Evolutionary conservation across 2,329 filamentous ascomycete species (phyloP), one percentile per base, ranked within the genome.

Genomic region (Aspergillus niger): DNA sequence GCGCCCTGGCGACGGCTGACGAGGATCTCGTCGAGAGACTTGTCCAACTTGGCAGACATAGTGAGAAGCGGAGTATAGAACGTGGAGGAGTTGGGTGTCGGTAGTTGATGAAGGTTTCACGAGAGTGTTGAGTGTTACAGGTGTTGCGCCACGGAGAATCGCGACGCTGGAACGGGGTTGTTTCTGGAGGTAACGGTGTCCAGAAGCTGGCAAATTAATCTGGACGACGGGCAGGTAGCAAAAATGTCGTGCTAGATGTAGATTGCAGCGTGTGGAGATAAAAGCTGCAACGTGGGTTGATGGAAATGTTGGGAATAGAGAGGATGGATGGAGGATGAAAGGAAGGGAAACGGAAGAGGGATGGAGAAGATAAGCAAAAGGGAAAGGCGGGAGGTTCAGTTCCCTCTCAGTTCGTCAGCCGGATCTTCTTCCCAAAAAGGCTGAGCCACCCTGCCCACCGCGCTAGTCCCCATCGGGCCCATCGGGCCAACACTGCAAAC

Each of bases 11-110:
- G 80, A 79, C 85, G 88, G 74, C 88, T 90, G 77, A 90, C 91
- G 83, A 97, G 89, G 80, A 99, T 97, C 82, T 97, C 92, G 79
- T 98, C 95, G 70, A 99, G 91, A 82, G 92, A 93, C 83, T 96
- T 89, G 79, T 97, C 92, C 75, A 99, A 90, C 83, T 97, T 97
- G 83, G 87, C 89, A 83, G 92, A 91, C 92, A 97, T 96, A 69
- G 71, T 89, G 65, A 59, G 59, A 55, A 62, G 39, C 47, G 47
- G 49, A 10, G 24, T 8, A 47, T 41, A 44, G 47, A 59, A 64
- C 15, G 22, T 15, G 60, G 43, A 54, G 48, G 56, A 24, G 44
- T 17, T 15, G 32, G 39, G 55, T 38, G 8, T 57, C 32, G 55
- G 57, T 61, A 28, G 48, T 55, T 32, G 52, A 32, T 55, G 52